A percentile compares a stretch with the other conserved stretches of the same genome.
Conservation (phyloP, 2,329 filamentous ascomycete species). For the Neofusicoccum kwambonambiense region DNA sequence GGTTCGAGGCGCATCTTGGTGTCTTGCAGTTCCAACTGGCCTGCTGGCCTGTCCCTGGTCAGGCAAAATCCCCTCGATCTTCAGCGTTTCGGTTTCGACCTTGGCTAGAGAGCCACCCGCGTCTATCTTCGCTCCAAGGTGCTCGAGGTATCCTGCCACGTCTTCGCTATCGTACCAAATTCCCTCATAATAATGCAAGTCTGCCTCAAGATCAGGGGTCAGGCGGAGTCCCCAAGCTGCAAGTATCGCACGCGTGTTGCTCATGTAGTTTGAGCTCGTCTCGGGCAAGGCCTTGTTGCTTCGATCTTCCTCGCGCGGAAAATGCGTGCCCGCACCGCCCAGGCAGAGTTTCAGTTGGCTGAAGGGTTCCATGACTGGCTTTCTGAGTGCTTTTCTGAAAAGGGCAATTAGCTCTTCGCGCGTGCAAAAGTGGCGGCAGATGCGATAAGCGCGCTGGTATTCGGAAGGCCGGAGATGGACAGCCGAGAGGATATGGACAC, state of each 20-base stretch:
- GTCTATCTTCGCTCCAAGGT: conserved; percentile 62
- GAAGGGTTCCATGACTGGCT: conserved; percentile 45
- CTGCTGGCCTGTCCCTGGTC: neutral
- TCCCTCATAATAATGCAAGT: conserved; percentile 64
- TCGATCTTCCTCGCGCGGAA: too few relatives aligned
- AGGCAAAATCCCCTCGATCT: conserved; percentile 27
- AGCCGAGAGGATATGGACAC: conserved; percentile 58
- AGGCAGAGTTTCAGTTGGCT: conserved; percentile 61
- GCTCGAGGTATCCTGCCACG: conserved; percentile 69
- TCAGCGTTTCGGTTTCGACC: conserved; percentile 34
- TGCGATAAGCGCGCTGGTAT: conserved; percentile 60
- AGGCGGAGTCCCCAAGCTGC: neutral
- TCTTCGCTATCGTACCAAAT: conserved; percentile 77
- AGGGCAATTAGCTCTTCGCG: conserved; percentile 38
- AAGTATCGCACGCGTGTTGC: neutral
- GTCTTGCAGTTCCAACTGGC: neutral
- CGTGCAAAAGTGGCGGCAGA: conserved; percentile 61
- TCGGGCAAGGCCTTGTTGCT: too few relatives aligned
- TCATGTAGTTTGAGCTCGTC: too few relatives aligned
- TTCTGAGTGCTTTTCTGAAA: conserved; percentile 41
- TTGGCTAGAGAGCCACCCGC: conserved; percentile 60
- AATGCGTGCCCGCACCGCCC: conserved; percentile 27
- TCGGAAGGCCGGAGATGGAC: conserved; percentile 26
- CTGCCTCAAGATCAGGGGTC: conserved; percentile 40
- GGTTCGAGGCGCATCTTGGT: too few relatives aligned